These are phyloP conservation scores for Magnaporthiopsis poae DNA, from an alignment of 2,329 filamentous ascomycete genomes.

Conservation along the genomic window DNA sequence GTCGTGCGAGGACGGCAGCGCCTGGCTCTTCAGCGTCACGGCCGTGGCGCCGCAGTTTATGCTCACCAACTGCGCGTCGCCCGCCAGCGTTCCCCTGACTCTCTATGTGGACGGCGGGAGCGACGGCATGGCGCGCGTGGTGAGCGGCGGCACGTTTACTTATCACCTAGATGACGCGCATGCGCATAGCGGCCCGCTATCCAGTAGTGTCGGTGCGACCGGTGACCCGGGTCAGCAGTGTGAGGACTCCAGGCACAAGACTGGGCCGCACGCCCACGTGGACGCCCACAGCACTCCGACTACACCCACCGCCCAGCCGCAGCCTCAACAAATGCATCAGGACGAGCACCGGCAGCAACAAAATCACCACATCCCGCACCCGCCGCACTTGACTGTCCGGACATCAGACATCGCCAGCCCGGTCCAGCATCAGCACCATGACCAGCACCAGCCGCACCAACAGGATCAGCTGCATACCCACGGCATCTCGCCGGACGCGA, in stretches of 20 bases:
- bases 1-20: slow-evolving; percentile 42
- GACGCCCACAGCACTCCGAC: slow-evolving; percentile 23
- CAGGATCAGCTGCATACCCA: slow-evolving; percentile 3
- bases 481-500: slow-evolving; percentile 25
- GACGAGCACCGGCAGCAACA: slow-evolving; percentile 3
- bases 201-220: slow-evolving; percentile 10
- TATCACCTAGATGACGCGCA: slow-evolving; percentile 28
- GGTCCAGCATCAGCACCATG: slow-evolving; percentile 17
- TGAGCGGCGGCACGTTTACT: slow-evolving; percentile 35
- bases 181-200: slow-evolving; percentile 6
- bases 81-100: slow-evolving; percentile 43
- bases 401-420: slow-evolving; percentile 23
- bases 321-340: slow-evolving; percentile 3
- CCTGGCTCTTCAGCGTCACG: slow-evolving; percentile 61
- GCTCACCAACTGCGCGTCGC: slow-evolving; percentile 38
- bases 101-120: slow-evolving; percentile 43
- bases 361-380: background rate
- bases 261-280: slow-evolving; percentile 33
- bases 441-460: slow-evolving; percentile 5
- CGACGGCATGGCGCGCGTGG: slow-evolving; percentile 41
- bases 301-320: background rate
- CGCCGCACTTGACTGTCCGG: slow-evolving; percentile 25
- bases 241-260: slow-evolving; percentile 32
- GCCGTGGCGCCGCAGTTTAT: slow-evolving; percentile 57
- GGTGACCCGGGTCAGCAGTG: slow-evolving; percentile 10